phyloP scores from a whole-genome alignment of 1,139 yeast species.

The Blastobotrys persicus region DNA sequence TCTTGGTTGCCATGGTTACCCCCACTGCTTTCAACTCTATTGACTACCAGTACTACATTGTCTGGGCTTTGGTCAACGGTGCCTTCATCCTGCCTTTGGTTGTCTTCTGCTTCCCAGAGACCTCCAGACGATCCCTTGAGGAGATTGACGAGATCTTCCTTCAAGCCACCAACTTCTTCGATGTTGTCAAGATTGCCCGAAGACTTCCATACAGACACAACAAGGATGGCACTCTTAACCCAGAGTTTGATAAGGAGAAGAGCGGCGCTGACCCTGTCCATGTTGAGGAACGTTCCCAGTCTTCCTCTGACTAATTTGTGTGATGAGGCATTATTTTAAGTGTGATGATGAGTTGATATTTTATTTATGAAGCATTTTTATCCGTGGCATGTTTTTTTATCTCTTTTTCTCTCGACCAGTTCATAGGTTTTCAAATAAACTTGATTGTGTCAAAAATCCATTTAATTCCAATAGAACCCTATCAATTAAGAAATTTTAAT shows the following conservation, averaged over 20 bases:
- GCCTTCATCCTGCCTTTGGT: conserved; percentile 33
- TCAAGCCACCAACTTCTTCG: conserved; percentile 20
- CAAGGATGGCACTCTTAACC: conserved; percentile 10
- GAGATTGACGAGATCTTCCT: conserved; percentile 47
- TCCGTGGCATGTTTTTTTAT: neutral
- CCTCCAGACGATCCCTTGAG: conserved; percentile 41
- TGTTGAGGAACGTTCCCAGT: conserved; percentile 5
- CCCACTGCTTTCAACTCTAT: conserved; percentile 42
- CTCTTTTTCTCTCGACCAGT: neutral
- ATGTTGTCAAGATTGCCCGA: conserved; percentile 20
- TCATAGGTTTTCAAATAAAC: neutral
- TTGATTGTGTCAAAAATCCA: neutral
- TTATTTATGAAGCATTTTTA: conserved; percentile 6
- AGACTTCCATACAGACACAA: conserved; percentile 16
- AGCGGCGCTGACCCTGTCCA: conserved; percentile 5
- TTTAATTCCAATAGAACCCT: no score
- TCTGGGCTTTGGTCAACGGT: conserved; percentile 35
- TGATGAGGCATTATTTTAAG: conserved; percentile 1
- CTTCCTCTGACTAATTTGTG: neutral
- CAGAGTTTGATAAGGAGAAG: conserved; percentile 8
- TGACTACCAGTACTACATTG: conserved; percentile 39
- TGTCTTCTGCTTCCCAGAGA: conserved; percentile 47
- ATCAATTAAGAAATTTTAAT: no score
- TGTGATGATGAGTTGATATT: conserved; percentile 7
- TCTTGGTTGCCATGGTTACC: conserved; percentile 44